Base-by-base conservation (phyloP, 2,329 filamentous ascomycete species). In the Geosmithia morbida region DNA sequence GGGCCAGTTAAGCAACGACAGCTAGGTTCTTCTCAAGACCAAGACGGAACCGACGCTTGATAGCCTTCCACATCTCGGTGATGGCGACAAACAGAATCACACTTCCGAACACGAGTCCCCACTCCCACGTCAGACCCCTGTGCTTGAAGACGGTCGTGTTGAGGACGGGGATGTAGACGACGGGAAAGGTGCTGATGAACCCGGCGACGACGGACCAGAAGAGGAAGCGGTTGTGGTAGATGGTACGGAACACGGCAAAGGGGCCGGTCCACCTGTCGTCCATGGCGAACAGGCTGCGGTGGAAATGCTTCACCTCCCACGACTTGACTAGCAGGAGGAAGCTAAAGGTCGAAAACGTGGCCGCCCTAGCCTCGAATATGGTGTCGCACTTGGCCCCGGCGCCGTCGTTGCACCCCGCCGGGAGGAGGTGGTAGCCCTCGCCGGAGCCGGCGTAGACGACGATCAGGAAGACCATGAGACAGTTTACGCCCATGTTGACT, bases 271-370 rank as follows among this genome's bases (percentile, higher is more conserved):
- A 74, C 33, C 66, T 60, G 51, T 71, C 66, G 50, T 79, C 69
- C 75, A 85, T 82, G 55, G 72, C 70, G 64, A 87, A 87, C 54
- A 87, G 71, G 18, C 77, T 82, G 43, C 79, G 75, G 16, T 76
- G 76, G 61, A 83, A 81, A 54, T 85, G 78, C 59, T 85, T 80
- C 56, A 83, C 79, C 62, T 87, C 81, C 82, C 82, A 86, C 0
- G 83, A 79, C 0, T 82, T 79, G 48, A 85, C 72, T 7, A 87
- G 67, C 6, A 84, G 69, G 44, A 80, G 67, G 66, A 83, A 85
- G 41, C 79, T 83, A 41, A 87, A 61, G 7, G 77, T 81, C 0
- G 81, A 78, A 57, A 84, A 87, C 4, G 79, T 81, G 1, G 82
- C 79, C 0, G 81, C 81, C 13, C 83, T 72, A 0, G 81, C 81